Base-by-base conservation (phyloP, 495 filamentous ascomycete genomes). In the Penicillium canariense region DNA sequence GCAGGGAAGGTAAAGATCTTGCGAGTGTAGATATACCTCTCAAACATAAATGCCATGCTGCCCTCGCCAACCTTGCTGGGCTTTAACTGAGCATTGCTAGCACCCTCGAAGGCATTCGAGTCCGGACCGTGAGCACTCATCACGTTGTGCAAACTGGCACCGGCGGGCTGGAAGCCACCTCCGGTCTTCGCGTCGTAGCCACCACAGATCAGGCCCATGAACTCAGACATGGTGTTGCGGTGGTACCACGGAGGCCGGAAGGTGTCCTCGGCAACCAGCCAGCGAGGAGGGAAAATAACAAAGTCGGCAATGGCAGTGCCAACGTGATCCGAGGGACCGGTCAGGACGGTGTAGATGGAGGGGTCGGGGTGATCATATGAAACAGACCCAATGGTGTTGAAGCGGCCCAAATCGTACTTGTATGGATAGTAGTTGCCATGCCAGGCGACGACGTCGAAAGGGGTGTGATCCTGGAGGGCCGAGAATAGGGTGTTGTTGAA, bases 171-270 rank as follows among this genome's bases (percentile, higher is more conserved):
- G 69, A 87, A 86, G 0, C 84, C 81, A 55, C 81, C 82, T n/a
- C 81, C 82, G 2, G 73, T 77, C 65, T 85, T 85, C 10, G 81
- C 83, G 59, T 82, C 84, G 59, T 90, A 89, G 52, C 84, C 80
- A 32, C 92, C 92, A 27, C 72, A 62, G 25, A 79, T 78, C 43
- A 79, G 39, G 7, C 75, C 75, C 77, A 79, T 79, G 57, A 79
- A 79, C 56, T 79, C 77, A 8, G 86, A 89, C 91, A 96, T 96
- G 46, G 80, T 80, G 60, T 78, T 94, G 35, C 89, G 81, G 68
- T 94, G 89, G 64, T 87, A 93, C 81, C 84, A 93, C 0, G 89
- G 90, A 30, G 88, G 88, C 18, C 88, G 81, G 78, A 90, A 93
- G 9, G 89, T 92, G 65, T 87, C 78, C 65, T 91, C 86, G 3